Base-by-base conservation (phyloP, 2,329 filamentous ascomycete species). In the Geosmithia putterillii region DNA sequence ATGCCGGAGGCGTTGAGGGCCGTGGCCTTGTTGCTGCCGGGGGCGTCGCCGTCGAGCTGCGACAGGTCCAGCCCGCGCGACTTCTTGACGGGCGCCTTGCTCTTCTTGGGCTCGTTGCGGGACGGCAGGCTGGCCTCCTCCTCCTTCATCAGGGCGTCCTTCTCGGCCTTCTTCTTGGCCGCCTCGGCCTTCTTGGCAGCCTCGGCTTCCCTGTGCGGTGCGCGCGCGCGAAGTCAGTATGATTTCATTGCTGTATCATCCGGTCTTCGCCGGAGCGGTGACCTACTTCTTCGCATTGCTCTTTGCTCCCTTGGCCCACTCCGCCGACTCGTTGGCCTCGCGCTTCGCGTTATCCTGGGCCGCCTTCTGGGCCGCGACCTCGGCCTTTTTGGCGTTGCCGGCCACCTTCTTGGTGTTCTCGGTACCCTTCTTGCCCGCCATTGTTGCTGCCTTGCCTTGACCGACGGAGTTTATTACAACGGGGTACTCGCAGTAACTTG, bases 91-190 rank as follows among this genome's bases (percentile, higher is more conserved):
- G 82, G 80, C 6, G 72, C 66, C 63, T 86, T 85, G 45, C 73
- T 65, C 51, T 82, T 81, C 64, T 86, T 87, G 43, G 78, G 74
- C 22, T 69, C 69, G 19, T 73, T 63, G 52, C 79, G 69, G 55
- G 75, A 65, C 53, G 74, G 66, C 45, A 75, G 59, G 52, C 53
- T 71, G 48, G 75, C 81, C 58, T 95, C 90, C 64, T 98, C 92
- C 57, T 85, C 88, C 45, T 79, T 81, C 34, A 88, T 66, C 20
- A 89, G 68, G 10, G 89, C 86, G 2, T 94, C 89, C 41, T 83
- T 83, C 60, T 96, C 92, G 42, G 89, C 90, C 66, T 95, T 96
- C 66, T 95, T 88, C 65, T 90, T 94, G 41, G 80, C 81, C 41
- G 83, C 85, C 43, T 89, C 87, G 32, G 83, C 82, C 53, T 94